phyloP scores from a whole-genome alignment of 441 rosid genomes.

The Capsella rubella region DNA sequence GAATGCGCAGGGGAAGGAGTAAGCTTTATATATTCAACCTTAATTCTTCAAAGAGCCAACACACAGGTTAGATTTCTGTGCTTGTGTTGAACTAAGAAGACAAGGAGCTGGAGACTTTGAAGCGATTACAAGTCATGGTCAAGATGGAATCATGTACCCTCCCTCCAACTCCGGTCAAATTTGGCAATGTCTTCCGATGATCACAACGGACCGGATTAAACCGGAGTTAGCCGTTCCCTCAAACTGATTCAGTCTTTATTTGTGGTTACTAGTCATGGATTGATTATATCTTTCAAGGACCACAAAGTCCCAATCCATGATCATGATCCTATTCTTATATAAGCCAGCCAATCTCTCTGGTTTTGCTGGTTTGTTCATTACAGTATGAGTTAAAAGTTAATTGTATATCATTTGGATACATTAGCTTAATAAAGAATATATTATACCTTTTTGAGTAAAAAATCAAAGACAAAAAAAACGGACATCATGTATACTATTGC shows the following conservation, averaged over 20 bases:
- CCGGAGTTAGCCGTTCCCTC: no score
- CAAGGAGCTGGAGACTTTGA: neutral
- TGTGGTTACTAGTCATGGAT: no score
- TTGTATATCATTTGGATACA: no score
- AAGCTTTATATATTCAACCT: neutral
- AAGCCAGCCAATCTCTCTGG: no score
- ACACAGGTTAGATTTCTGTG: neutral
- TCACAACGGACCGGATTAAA: neutral
- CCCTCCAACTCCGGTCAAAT: neutral
- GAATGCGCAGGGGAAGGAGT: neutral
- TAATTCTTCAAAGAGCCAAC: neutral
- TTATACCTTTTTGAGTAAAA: no score
- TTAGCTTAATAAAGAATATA: no score
- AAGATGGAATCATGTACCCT: slow-evolving; percentile 3
- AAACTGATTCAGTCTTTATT: no score
- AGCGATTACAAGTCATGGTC: neutral
- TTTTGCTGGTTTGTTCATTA: no score
- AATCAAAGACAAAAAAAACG: neutral
- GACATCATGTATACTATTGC: slow-evolving; percentile 8
- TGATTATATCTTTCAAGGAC: no score
- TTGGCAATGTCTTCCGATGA: neutral
- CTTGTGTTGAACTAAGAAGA: neutral
- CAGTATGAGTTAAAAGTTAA: no score
- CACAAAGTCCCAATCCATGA: no score
- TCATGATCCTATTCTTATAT: no score